Evolutionary conservation across 1,139 yeast species (phyloP), one percentile per base, ranked within the genome.

Genomic region (Zygoascus sp.): DNA sequence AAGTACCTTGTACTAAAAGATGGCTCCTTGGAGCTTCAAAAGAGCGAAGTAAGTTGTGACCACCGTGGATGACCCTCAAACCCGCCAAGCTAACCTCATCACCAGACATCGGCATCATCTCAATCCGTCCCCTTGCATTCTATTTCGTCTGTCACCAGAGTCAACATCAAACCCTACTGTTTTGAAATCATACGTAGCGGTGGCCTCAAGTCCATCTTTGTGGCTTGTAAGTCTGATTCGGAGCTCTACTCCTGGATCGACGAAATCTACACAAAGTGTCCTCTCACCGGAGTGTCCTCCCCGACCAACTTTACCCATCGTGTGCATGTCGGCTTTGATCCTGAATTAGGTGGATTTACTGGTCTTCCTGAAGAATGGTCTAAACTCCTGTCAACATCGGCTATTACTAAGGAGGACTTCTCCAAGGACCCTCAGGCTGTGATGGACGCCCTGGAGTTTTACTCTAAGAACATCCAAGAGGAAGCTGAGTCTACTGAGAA

Each of bases 201-300:
- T 20, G 59, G 63, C 40, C 75, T 74, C 55, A 83, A 83, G 62
- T 77, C 95, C 3, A 75, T 89, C 32, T 79, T 79, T 56, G 80
- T 90, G 40, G 78, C 90, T 1, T 77, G 92, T 54, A 89, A 87
- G 63, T 73, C 83, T 25, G 88, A 87, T 60, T 77, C 80, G 51
- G 97, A 90, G 53, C 75, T 87, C 55, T 80, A 86, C 64, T 83
- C 86, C 53, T 90, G 98, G 98, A 76, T 90, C 53, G 97, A 92
- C 65, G 84, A 88, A 13, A 86, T 90, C 55, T 81, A 88, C 55
- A 79, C 92, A 15, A 87, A 87, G 63, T 86, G 95, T 58, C 96
- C 97, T 1, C 71, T 83, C 53, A 76, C 83, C 46, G 83, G 90
- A 77, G 76, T 72, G n/a, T 72, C 76, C 5, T 61, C 64, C 27